These are phyloP conservation scores for Pythium pyrilobum DNA, from an alignment of 352 stramenopile species.

Conservation along the genomic window DNA sequence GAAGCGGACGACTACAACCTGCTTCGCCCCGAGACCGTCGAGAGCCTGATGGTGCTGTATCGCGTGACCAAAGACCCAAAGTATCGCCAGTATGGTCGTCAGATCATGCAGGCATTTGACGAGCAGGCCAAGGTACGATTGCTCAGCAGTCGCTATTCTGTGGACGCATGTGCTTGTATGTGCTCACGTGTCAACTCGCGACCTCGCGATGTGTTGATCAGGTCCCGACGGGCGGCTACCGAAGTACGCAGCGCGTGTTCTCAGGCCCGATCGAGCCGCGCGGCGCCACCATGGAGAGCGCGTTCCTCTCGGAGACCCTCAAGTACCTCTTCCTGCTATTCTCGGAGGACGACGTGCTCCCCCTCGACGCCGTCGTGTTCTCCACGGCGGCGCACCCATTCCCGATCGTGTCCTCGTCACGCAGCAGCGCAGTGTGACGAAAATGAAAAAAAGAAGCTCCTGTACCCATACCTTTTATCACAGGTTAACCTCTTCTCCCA, in stretches of 20 bases:
- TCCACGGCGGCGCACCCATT: slow-evolving; percentile 85
- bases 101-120: slow-evolving; percentile 79
- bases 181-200: neutral
- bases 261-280: slow-evolving; percentile 20
- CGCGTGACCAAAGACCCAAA: slow-evolving; percentile 75
- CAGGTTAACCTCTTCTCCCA: neutral
- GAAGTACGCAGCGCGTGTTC: slow-evolving; percentile 53
- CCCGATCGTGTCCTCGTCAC: slow-evolving; percentile 22
- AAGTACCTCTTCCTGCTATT: slow-evolving; percentile 92
- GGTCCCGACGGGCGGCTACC: slow-evolving; percentile 56
- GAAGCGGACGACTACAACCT: slow-evolving; percentile 51
- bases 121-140: slow-evolving; percentile 49
- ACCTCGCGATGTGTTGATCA: slow-evolving; percentile 7
- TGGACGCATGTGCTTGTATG: neutral
- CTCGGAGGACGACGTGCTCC: slow-evolving; percentile 56
- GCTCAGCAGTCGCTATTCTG: too few relatives aligned
- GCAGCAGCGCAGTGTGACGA: neutral
- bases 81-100: slow-evolving; percentile 73
- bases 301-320: slow-evolving; percentile 90
- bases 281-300: slow-evolving; percentile 74
- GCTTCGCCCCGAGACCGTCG: slow-evolving; percentile 84
- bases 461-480: slow-evolving; percentile 16
- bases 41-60: slow-evolving; percentile 88
- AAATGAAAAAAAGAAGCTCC: neutral
- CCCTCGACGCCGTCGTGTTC: slow-evolving; percentile 76